phyloP scores from a whole-genome alignment of 306 rosid species.

The Casuarina glauca region DNA sequence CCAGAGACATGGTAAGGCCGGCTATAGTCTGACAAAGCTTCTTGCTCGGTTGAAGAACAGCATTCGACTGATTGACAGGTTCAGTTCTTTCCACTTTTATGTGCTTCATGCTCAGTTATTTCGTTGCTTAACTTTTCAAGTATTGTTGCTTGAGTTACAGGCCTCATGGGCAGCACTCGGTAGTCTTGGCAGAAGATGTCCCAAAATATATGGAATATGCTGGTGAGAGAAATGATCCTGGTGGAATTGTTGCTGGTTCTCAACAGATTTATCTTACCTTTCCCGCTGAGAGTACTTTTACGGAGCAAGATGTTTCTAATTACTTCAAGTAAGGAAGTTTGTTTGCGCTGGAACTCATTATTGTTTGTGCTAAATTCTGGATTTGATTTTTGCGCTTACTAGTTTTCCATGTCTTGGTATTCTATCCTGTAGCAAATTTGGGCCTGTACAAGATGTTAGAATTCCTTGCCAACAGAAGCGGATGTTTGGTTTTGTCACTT shows the following conservation, averaged over 20 bases:
- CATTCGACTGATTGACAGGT: slow-evolving; percentile 51
- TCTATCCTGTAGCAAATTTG: slow-evolving; percentile 41
- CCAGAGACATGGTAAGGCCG: slow-evolving; percentile 51
- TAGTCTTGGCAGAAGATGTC: slow-evolving; percentile 45
- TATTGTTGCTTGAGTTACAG: slow-evolving; percentile 22
- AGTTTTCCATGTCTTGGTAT: neutral
- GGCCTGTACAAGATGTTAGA: slow-evolving; percentile 54
- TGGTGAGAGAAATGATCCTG: slow-evolving; percentile 38
- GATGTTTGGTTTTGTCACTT: slow-evolving; percentile 59
- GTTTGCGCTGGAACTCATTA: neutral
- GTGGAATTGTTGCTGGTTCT: slow-evolving; percentile 36
- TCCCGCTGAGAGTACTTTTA: slow-evolving; percentile 49
- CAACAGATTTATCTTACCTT: slow-evolving; percentile 53
- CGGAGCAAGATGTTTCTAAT: slow-evolving; percentile 49
- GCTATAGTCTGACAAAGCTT: slow-evolving; percentile 47
- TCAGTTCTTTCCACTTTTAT: neutral
- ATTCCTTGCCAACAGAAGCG: slow-evolving; percentile 55
- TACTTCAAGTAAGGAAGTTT: slow-evolving; percentile 40
- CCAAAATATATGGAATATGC: slow-evolving; percentile 31
- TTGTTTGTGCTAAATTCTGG: neutral
- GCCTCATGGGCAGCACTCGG: slow-evolving; percentile 54
- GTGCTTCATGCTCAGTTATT: neutral
- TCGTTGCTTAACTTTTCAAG: slow-evolving; percentile 3
- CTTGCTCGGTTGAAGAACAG: slow-evolving; percentile 46
- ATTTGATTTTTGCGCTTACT: neutral